These are phyloP conservation scores for Neofusicoccum laricinum DNA, from an alignment of 2,329 filamentous ascomycete genomes.

Conservation along the genomic window DNA sequence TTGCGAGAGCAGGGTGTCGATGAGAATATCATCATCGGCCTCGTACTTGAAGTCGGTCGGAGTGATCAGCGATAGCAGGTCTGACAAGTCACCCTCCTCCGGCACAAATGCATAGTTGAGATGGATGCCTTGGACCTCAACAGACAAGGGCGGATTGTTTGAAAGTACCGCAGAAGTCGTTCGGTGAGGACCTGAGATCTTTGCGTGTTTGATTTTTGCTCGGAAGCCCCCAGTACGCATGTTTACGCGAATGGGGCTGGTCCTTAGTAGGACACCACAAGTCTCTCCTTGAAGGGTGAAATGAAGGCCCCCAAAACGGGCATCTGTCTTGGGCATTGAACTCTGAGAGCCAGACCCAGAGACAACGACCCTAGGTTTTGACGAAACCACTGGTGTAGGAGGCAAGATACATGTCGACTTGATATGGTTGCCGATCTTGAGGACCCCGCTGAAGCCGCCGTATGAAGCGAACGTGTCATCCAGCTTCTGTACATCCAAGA, in stretches of 20 bases:
- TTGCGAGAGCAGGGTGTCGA: slow-evolving; percentile 86
- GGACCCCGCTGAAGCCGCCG: slow-evolving; percentile 84
- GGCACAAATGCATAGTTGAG: slow-evolving; percentile 72
- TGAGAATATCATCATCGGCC: slow-evolving; percentile 86
- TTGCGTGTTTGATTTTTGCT: slow-evolving; percentile 71
- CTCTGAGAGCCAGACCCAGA: slow-evolving; percentile 21
- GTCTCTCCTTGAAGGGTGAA: slow-evolving; percentile 74
- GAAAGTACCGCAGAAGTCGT: slow-evolving; percentile 43
- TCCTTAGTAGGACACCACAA: slow-evolving; percentile 70
- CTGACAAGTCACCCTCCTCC: slow-evolving; percentile 75
- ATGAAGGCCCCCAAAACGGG: slow-evolving; percentile 73
- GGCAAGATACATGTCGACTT: slow-evolving; percentile 63
- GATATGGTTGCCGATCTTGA: slow-evolving; percentile 84
- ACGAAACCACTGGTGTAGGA: slow-evolving; percentile 30
- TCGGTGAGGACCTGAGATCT: slow-evolving; percentile 66
- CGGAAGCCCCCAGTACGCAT: slow-evolving; percentile 70
- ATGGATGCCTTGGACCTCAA: slow-evolving; percentile 64
- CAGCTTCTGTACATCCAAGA: slow-evolving; percentile 73
- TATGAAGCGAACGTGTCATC: slow-evolving; percentile 88
- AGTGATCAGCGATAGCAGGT: slow-evolving; percentile 79
- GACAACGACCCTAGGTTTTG: slow-evolving; percentile 17
- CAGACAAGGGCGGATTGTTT: slow-evolving; percentile 47
- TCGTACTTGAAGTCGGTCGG: slow-evolving; percentile 90
- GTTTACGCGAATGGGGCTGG: slow-evolving; percentile 78
- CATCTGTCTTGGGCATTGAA: slow-evolving; percentile 63